A percentile compares a stretch with the other conserved stretches of the same genome.
Conservation (phyloP, 2,329 filamentous ascomycete genomes). For the Fusarium marasasianum region DNA sequence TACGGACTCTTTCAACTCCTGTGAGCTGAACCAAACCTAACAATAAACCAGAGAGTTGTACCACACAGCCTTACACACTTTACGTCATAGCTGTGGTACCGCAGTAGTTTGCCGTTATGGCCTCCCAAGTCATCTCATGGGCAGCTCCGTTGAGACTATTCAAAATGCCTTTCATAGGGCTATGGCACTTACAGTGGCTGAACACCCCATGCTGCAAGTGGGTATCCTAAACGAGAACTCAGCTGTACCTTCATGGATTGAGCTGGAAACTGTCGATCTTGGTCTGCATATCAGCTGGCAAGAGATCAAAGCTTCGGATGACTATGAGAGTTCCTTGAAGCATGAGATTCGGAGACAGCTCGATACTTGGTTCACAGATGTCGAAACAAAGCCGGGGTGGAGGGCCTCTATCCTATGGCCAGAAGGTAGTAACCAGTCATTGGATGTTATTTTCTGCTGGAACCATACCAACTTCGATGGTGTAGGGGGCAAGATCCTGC, state of each 20-base stretch:
- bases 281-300: constrained; percentile 26
- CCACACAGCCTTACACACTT: constrained; percentile 27
- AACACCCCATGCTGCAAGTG: constrained; percentile 34
- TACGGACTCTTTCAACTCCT: constrained; percentile 5
- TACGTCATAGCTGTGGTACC: constrained; percentile 33
- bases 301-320: background rate
- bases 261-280: constrained; percentile 21
- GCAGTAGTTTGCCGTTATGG: constrained; percentile 22
- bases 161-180: constrained; percentile 14
- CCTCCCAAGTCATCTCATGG: constrained; percentile 12
- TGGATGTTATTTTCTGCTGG: constrained; percentile 43
- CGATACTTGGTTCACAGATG: constrained; percentile 30
- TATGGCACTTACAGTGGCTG: constrained; percentile 29
- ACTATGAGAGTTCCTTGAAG: constrained; percentile 3
- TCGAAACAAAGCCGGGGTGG: constrained; percentile 42
- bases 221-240: constrained; percentile 33
- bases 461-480: constrained; percentile 45
- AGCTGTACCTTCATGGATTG: constrained; percentile 30
- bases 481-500: constrained; percentile 46
- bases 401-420: constrained; percentile 31
- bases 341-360: constrained; percentile 17
- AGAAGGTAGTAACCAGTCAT: background rate
- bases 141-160: background rate
- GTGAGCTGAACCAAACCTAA: background rate
- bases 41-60: constrained; percentile 21